Evolutionary conservation across 2,329 filamentous ascomycete genomes (phyloP).

Genomic region (Colletotrichum sp.): DNA sequence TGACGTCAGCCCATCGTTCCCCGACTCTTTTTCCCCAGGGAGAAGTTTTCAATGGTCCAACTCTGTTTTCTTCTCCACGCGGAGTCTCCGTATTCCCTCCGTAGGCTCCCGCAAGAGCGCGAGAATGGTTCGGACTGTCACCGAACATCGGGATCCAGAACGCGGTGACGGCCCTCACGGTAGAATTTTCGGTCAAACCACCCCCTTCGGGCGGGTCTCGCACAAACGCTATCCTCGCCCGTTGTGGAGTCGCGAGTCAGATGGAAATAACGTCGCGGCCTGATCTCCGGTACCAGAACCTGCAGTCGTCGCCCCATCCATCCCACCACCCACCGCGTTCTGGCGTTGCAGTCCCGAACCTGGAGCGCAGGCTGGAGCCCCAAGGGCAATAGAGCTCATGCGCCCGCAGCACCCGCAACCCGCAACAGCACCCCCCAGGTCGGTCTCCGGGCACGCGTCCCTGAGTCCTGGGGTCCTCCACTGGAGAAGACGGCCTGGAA

Average conservation of each 20-base stretch:
- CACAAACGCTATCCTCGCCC: not conserved
- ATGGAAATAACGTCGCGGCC: not conserved
- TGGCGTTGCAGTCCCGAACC: not conserved
- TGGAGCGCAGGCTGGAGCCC: constrained; percentile 7
- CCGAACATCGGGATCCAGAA: constrained; percentile 7
- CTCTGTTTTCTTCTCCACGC: not conserved
- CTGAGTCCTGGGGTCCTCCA: constrained; percentile 7
- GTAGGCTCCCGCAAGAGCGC: not conserved
- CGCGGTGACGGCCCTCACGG: not conserved
- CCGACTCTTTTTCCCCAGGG: not conserved
- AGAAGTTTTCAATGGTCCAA: not conserved
- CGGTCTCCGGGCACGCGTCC: not conserved
- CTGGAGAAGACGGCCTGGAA: constrained; percentile 9
- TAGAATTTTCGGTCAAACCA: constrained; percentile 8
- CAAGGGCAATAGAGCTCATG: not conserved
- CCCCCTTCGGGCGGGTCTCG: not conserved
- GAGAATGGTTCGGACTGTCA: not conserved
- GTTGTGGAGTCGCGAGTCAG: constrained; percentile 5
- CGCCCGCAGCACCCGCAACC: not conserved
- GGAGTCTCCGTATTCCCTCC: constrained; percentile 4
- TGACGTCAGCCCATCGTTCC: not conserved
- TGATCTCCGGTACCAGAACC: not conserved
- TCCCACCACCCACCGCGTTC: not conserved
- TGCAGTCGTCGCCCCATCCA: not conserved
- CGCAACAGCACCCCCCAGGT: not conserved